These are phyloP conservation scores for Alnus glutinosa DNA, from an alignment of 306 rosid genomes.

Conservation along the genomic window DNA sequence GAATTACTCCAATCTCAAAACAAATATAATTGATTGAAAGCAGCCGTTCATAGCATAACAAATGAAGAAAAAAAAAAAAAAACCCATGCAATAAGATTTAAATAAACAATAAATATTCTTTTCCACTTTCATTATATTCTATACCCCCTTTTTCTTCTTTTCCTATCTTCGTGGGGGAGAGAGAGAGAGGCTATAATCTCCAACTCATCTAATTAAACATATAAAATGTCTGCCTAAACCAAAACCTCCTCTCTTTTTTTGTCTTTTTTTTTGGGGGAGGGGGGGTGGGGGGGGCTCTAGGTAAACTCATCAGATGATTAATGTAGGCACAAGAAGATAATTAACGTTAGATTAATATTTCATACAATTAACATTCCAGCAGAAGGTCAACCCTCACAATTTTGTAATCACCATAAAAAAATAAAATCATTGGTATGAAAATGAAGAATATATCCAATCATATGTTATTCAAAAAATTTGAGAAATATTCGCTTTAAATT, in stretches of 20 bases:
- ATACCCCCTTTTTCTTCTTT: background rate
- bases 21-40: slow-evolving; percentile 17
- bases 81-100: background rate
- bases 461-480: background rate
- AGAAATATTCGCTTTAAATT: background rate
- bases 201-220: background rate
- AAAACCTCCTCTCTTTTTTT: background rate
- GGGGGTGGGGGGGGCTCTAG: too few relatives aligned
- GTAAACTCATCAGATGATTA: background rate
- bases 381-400: background rate
- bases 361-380: background rate
- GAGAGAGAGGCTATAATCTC: background rate
- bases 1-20: slow-evolving; percentile 28
- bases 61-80: background rate
- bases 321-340: background rate
- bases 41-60: background rate
- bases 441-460: background rate
- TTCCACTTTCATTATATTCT: background rate
- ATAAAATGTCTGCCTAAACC: background rate
- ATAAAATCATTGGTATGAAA: background rate
- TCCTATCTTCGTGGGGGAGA: background rate
- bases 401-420: background rate
- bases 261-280: background rate
- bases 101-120: background rate
- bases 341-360: background rate